Evolutionary conservation across 2,329 filamentous ascomycete genomes (phyloP), one percentile per base, ranked within the genome.

Genomic region (Dactylellina sp.): DNA sequence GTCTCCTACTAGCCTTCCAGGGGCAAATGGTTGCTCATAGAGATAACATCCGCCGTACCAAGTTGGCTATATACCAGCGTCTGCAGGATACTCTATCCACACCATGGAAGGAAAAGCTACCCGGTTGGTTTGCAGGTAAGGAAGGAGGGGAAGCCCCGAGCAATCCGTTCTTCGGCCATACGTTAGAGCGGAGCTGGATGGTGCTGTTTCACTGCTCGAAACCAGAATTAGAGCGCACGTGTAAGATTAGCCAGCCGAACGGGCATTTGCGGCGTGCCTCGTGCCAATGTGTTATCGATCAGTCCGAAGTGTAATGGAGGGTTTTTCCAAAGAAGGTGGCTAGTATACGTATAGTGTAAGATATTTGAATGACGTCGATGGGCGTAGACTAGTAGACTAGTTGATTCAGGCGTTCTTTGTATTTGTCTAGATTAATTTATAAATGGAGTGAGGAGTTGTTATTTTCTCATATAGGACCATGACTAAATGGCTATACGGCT

Each of bases 111-210:
- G 49, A 46, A 14, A 3, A 3, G 3, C 16, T 20, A 18, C 42
- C 42, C 5, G 12, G 20, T 22, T 46, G 16, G 42, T 46, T 46
- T 12, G 6, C 14, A 12, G 37, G 14, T 14, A 12, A 24, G 14
- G 28, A 35, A 16, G 16, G 2, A 6, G 49, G 55, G n/a, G 76
- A 77, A 40, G 32, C 7, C 40, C 46, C 50, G 6, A 57, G 65
- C 35, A 70, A 71, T 37, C 71, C 76, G 12, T 77, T 53, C 35
- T 77, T 76, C 18, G 75, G 75, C 5, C 76, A 76, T 39, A 57
- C 71, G 44, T 32, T 77, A 22, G 76, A 77, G 47, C 62, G 76
- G 57, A 76, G 75, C 24, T 77, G 76, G 76, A 77, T 77, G 76
- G 68, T 75, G 24, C 14, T 77, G n/a, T 72, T 77, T 42, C 47